Conservation (phyloP, 2,329 filamentous ascomycete species). For the Sclerotinia sclerotiorum region DNA sequence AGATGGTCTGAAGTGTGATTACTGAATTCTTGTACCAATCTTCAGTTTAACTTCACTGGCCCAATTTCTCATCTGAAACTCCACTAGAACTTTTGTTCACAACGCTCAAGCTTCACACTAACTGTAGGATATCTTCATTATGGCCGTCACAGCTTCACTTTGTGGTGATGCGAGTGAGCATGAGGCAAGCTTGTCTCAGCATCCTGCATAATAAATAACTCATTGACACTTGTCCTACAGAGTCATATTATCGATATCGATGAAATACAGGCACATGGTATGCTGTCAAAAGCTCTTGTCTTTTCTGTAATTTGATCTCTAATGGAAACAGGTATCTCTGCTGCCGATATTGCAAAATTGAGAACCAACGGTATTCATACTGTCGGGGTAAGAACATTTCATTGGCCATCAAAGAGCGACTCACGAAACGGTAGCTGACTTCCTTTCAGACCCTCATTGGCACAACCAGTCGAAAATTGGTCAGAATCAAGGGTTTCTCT, state of each 20-base stretch:
- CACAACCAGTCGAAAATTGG: slow-evolving; percentile 58
- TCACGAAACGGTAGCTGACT: background rate
- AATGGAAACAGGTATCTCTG: slow-evolving; percentile 54
- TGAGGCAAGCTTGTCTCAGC: background rate
- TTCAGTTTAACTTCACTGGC: background rate
- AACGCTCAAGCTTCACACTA: background rate
- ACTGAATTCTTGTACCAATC: slow-evolving; percentile 7
- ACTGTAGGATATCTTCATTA: background rate
- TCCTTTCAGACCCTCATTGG: slow-evolving; percentile 55
- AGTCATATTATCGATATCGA: slow-evolving; percentile 62
- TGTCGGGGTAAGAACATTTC: slow-evolving; percentile 51
- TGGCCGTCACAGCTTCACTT: slow-evolving; percentile 20
- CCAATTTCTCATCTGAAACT: background rate
- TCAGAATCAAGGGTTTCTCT: slow-evolving; percentile 69
- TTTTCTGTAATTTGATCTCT: slow-evolving; percentile 13
- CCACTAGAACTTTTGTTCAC: background rate
- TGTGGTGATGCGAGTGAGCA: slow-evolving; percentile 24
- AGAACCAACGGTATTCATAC: slow-evolving; percentile 64
- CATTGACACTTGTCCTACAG: slow-evolving; percentile 7
- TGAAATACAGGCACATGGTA: slow-evolving; percentile 63
- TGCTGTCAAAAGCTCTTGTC: slow-evolving; percentile 12
- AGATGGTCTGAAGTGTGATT: background rate
- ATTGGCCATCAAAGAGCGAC: background rate
- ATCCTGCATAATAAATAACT: background rate
- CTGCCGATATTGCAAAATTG: slow-evolving; percentile 64